These are phyloP conservation scores for Colletotrichum liaoningense DNA, from an alignment of 2,329 filamentous ascomycete genomes.

Conservation along the genomic window DNA sequence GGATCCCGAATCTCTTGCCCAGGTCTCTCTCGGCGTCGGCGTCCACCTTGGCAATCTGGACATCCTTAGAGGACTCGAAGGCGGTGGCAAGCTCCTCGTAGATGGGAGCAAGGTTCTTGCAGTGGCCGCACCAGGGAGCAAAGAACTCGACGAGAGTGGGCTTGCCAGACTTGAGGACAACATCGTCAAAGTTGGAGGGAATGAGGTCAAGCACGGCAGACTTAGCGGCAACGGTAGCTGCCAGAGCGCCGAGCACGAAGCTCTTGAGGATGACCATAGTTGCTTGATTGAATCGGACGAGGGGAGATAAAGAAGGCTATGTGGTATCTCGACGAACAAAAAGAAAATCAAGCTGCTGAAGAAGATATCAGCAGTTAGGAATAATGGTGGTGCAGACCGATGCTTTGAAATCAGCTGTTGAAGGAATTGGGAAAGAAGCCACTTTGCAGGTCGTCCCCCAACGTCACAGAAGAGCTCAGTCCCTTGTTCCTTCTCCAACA, in stretches of 20 bases:
- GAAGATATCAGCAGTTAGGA: slow-evolving; percentile 1
- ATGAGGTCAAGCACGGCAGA: slow-evolving; percentile 92
- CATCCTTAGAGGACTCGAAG: slow-evolving; percentile 77
- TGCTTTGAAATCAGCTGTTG: slow-evolving; percentile 49
- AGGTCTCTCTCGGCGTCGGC: slow-evolving; percentile 89
- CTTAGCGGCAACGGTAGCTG: slow-evolving; percentile 70
- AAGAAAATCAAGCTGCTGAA: slow-evolving; percentile 22
- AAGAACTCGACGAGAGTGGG: slow-evolving; percentile 98
- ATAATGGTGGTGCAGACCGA: slow-evolving; percentile 17
- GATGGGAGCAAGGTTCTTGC: slow-evolving; percentile 94
- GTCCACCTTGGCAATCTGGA: slow-evolving; percentile 95
- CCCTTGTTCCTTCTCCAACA: slow-evolving; percentile 12
- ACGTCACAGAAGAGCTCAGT: slow-evolving; percentile 32
- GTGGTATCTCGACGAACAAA: slow-evolving; percentile 11
- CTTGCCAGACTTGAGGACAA: slow-evolving; percentile 92
- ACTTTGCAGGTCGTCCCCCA: slow-evolving; percentile 44
- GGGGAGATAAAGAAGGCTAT: neutral
- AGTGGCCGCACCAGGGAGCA: slow-evolving; percentile 98
- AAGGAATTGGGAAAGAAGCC: slow-evolving; percentile 45
- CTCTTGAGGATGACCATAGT: slow-evolving; percentile 70
- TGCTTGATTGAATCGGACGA: slow-evolving; percentile 26
- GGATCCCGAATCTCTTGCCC: slow-evolving; percentile 86
- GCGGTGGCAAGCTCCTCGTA: slow-evolving; percentile 88
- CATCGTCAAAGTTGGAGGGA: slow-evolving; percentile 89
- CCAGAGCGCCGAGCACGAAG: slow-evolving; percentile 67